Conservation (phyloP, 495 filamentous ascomycete species). For the Recurvomyces mirabilis region DNA sequence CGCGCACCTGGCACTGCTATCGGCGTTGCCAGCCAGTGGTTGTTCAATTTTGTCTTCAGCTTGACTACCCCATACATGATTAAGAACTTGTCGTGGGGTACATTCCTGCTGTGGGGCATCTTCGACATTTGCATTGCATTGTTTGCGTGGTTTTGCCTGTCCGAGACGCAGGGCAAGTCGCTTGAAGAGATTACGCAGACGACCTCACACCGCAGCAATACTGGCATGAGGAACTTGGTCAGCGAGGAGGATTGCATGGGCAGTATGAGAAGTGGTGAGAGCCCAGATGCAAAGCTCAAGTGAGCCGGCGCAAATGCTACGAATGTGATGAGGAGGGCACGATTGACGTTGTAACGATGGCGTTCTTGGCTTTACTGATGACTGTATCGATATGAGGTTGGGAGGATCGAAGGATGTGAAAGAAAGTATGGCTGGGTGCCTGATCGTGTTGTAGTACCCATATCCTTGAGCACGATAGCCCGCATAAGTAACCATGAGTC, state of each 20-base stretch:
- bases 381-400: no score
- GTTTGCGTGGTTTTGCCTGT: constrained; percentile 15
- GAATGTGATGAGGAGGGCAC: background rate
- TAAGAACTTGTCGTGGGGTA: constrained; percentile 30
- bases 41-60: constrained; percentile 62
- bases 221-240: background rate
- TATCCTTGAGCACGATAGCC: no score
- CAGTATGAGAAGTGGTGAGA: background rate
- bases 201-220: no score
- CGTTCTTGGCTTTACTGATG: no score
- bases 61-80: constrained; percentile 36
- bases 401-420: no score
- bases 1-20: constrained; percentile 59
- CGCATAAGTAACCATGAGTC: no score
- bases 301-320: background rate
- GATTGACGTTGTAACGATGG: background rate
- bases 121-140: constrained; percentile 19
- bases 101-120: constrained; percentile 33
- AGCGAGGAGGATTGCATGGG: background rate
- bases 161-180: constrained; percentile 18
- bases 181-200: constrained; percentile 22
- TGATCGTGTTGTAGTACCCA: no score
- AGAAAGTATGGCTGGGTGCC: no score
- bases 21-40: constrained; percentile 53
- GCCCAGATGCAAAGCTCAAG: background rate